Evolutionary conservation across 2,329 filamentous ascomycete genomes (phyloP).

Genomic region (Calcarisporium arbuscula): DNA sequence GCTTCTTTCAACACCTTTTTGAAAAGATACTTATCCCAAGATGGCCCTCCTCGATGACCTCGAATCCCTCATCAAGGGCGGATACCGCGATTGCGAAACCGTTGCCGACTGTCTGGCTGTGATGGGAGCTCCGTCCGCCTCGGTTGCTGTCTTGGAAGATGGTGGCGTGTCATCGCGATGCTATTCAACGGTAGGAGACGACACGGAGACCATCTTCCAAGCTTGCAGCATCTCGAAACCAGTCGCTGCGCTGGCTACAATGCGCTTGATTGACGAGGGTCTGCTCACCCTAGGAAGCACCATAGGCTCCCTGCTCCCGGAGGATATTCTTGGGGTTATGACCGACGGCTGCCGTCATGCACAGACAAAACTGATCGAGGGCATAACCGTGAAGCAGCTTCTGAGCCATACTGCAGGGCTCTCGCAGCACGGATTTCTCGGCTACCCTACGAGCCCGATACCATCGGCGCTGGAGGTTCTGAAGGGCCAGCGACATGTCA

Average conservation of each 20-base stretch:
- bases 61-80: too few relatives aligned
- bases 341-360: conserved; percentile 2
- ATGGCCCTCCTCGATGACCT: too few relatives aligned
- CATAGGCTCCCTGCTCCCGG: conserved; percentile 7
- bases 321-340: conserved; percentile 5
- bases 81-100: too few relatives aligned
- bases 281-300: conserved; percentile 6
- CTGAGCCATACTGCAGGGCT: conserved; percentile 13
- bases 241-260: conserved; percentile 8
- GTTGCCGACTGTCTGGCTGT: conserved; percentile 4
- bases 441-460: conserved; percentile 6
- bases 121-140: conserved; percentile 9
- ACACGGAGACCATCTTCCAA: conserved; percentile 11
- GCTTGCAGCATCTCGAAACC: conserved; percentile 15
- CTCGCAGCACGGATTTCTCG: conserved; percentile 7
- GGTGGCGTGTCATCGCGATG: conserved; percentile 11
- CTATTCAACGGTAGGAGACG: conserved; percentile 9
- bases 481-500: conserved; percentile 9
- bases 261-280: conserved; percentile 12
- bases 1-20: too few relatives aligned
- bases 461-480: conserved; percentile 8
- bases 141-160: conserved; percentile 13
- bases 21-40: too few relatives aligned
- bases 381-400: conserved; percentile 12
- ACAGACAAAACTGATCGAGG: conserved; percentile 2